These are phyloP conservation scores for Cryomyces antarcticus DNA, from an alignment of 495 filamentous ascomycete genomes.

Conservation along the genomic window DNA sequence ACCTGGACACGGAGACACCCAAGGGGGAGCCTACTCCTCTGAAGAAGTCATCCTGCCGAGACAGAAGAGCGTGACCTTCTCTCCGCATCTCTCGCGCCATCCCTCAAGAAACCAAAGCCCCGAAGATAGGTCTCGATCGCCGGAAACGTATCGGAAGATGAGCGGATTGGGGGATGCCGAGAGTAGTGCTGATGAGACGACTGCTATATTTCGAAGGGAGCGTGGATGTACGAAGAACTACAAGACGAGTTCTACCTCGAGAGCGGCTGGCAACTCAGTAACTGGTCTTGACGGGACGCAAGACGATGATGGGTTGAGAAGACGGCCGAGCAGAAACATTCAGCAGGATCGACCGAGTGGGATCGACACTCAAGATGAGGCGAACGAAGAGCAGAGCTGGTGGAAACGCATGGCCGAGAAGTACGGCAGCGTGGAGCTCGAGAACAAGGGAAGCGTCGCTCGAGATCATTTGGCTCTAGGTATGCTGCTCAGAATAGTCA, in stretches of 20 bases:
- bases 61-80: too few species aligned
- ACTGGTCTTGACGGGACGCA: too few species aligned
- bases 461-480: conserved; percentile 87
- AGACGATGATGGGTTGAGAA: not conserved
- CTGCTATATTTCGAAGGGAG: not conserved
- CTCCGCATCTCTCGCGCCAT: too few species aligned
- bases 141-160: too few species aligned
- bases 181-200: not conserved
- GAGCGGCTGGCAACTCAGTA: not conserved
- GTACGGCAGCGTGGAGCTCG: conserved; percentile 70
- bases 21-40: too few species aligned
- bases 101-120: too few species aligned
- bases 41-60: too few species aligned
- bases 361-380: conserved; percentile 6
- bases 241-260: not conserved
- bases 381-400: conserved; percentile 22
- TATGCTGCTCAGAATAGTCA: conserved; percentile 21
- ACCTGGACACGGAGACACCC: too few species aligned
- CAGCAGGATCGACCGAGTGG: not conserved
- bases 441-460: conserved; percentile 92
- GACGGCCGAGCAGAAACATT: not conserved
- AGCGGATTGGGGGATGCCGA: not conserved
- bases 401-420: conserved; percentile 35
- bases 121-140: too few species aligned
- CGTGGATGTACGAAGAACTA: not conserved